phyloP scores from a whole-genome alignment of 2,329 filamentous ascomycete species.

The Neonectria coccinea region DNA sequence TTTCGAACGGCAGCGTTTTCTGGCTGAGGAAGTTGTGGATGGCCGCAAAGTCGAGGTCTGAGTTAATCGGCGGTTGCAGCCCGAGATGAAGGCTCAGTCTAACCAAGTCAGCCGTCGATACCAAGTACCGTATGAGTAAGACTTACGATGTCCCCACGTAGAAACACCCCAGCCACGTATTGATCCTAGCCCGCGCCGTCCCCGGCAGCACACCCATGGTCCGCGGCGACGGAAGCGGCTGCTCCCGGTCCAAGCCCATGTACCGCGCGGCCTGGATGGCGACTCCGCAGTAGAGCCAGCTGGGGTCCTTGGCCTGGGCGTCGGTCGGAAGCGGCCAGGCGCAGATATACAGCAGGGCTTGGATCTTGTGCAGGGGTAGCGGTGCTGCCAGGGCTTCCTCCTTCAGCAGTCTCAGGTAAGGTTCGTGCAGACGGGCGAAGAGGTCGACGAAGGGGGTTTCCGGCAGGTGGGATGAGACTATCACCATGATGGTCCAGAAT shows the following conservation, averaged over 20 bases:
- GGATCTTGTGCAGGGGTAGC: conserved; percentile 34
- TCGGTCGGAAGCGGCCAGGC: conserved; percentile 34
- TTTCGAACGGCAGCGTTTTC: conserved; percentile 21
- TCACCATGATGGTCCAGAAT: conserved; percentile 38
- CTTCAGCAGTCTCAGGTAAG: conserved; percentile 28
- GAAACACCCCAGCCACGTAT: conserved; percentile 35
- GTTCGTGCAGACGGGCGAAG: background rate
- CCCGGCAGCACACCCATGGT: conserved; percentile 30
- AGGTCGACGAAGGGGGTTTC: background rate
- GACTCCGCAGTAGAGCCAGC: conserved; percentile 36
- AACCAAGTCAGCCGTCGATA: background rate
- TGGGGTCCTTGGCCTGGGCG: conserved; percentile 26
- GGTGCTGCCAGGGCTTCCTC: conserved; percentile 25
- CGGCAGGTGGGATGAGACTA: conserved; percentile 23
- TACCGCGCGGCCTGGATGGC: conserved; percentile 36
- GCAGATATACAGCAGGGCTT: conserved; percentile 30
- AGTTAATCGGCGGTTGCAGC: conserved; percentile 27
- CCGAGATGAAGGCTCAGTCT: conserved; percentile 35
- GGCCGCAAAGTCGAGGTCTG: conserved; percentile 28
- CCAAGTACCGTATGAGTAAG: background rate
- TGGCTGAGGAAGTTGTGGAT: conserved; percentile 28
- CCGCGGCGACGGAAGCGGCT: conserved; percentile 26
- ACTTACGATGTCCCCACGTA: conserved; percentile 33
- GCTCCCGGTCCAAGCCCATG: conserved; percentile 34
- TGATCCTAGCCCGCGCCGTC: conserved; percentile 26